These are phyloP conservation scores for Fraxinus nigra DNA, from an alignment of 305 asterid species.

Conservation along the genomic window DNA sequence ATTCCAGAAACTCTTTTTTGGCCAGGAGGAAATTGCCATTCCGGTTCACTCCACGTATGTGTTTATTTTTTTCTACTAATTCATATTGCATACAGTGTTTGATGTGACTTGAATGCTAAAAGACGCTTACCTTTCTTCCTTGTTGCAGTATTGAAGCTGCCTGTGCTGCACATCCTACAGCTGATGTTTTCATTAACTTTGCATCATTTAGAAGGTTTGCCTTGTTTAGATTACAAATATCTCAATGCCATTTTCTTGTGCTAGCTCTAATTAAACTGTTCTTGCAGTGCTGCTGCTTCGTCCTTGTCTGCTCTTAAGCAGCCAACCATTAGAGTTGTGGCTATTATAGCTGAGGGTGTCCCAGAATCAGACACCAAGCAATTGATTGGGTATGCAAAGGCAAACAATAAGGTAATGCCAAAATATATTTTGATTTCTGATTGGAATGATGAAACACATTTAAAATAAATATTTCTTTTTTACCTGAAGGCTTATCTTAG, in stretches of 20 bases:
- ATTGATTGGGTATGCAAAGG: conserved; percentile 89
- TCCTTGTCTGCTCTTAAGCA: conserved; percentile 98
- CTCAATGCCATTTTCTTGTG: conserved; percentile 8
- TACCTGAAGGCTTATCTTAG: background rate
- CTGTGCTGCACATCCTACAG: conserved; percentile 92
- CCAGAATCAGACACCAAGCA: conserved; percentile 92
- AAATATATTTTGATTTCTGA: conserved; percentile 4
- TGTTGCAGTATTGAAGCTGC: conserved; percentile 83
- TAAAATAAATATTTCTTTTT: background rate
- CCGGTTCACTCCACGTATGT: conserved; percentile 75
- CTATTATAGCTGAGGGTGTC: conserved; percentile 99
- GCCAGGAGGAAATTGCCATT: conserved; percentile 90
- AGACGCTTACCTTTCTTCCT: conserved; percentile 12
- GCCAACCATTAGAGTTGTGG: conserved; percentile 89
- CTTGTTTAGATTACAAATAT: conserved; percentile 8
- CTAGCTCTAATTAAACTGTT: conserved; percentile 23
- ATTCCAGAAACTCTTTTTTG: conserved; percentile 94
- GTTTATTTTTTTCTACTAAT: conserved; percentile 11
- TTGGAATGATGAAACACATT: background rate
- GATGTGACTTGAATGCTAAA: conserved; percentile 2
- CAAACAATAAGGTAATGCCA: conserved; percentile 81
- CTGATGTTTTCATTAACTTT: conserved; percentile 98
- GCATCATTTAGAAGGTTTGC: conserved; percentile 95
- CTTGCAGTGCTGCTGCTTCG: conserved; percentile 95
- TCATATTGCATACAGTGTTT: background rate